phyloP scores from a whole-genome alignment of 345 rosid species.

The Psidium friedrichsthalianum region DNA sequence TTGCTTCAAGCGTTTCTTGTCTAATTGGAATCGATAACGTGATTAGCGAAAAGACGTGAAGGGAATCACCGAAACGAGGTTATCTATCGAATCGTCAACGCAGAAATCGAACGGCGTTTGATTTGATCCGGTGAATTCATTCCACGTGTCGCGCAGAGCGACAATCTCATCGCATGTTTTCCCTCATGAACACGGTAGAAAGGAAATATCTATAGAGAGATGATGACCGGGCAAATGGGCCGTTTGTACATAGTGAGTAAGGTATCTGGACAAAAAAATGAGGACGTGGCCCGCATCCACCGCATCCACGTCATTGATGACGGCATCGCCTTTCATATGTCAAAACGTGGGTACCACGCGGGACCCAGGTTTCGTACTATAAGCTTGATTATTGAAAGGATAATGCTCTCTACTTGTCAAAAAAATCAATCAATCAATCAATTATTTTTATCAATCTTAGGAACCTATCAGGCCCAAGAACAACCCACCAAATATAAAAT shows the following conservation, averaged over 20 bases:
- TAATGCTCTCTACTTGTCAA: background rate
- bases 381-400: background rate
- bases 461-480: background rate
- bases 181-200: background rate
- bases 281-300: background rate
- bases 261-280: background rate
- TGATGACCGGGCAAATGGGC: background rate
- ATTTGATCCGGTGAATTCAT: background rate
- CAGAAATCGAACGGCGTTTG: background rate
- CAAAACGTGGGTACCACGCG: background rate
- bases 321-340: background rate
- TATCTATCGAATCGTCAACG: too few relatives aligned
- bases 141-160: background rate
- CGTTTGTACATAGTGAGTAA: background rate
- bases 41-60: too few relatives aligned
- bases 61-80: too few relatives aligned
- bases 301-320: background rate
- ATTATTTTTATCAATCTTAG: background rate
- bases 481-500: background rate
- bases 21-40: too few relatives aligned
- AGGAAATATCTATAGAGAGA: background rate
- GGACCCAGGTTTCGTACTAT: background rate
- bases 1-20: too few relatives aligned
- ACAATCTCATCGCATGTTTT: background rate
- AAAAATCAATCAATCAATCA: background rate